Conservation (phyloP, 2,329 filamentous ascomycete species). For the Hymenotorrendiella dingleyae region DNA sequence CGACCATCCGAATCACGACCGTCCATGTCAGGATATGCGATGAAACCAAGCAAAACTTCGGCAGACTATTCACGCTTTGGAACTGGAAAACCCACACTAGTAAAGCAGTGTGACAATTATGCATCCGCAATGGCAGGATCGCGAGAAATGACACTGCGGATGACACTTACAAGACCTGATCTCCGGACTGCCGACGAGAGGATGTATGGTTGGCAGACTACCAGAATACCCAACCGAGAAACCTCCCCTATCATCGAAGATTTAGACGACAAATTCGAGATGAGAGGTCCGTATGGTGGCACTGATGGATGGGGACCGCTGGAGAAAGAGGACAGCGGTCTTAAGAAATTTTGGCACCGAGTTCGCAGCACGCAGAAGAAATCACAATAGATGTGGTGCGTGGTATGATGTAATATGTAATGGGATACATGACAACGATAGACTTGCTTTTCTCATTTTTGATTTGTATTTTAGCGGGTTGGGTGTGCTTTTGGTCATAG, state of each 20-base stretch:
- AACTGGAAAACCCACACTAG: conserved; percentile 20
- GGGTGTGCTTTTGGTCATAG: too few species aligned
- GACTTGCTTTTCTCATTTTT: background rate
- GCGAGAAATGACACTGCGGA: conserved; percentile 90
- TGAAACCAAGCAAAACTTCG: conserved; percentile 32
- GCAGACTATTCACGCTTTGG: conserved; percentile 33
- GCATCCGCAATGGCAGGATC: conserved; percentile 50
- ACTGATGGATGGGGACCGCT: conserved; percentile 35
- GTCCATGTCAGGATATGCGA: conserved; percentile 20
- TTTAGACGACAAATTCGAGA: conserved; percentile 47
- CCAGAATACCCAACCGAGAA: conserved; percentile 32
- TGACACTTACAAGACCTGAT: conserved; percentile 90
- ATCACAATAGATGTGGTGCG: background rate
- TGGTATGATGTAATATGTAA: too few species aligned
- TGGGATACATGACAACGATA: too few species aligned
- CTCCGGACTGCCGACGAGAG: conserved; percentile 69
- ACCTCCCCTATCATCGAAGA: conserved; percentile 51
- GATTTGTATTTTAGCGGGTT: conserved; percentile 3
- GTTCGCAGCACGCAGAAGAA: conserved; percentile 35
- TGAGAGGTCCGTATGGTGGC: conserved; percentile 31
- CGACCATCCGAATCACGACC: background rate
- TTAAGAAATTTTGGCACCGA: conserved; percentile 61
- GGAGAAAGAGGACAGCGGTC: conserved; percentile 46
- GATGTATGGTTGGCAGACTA: conserved; percentile 62
- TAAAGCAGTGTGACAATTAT: conserved; percentile 34